A percentile compares a stretch with the other conserved stretches of the same genome.
phyloP scores from a whole-genome alignment of 192 early-diverging fungal species.

The Coemansia sp. region DNA sequence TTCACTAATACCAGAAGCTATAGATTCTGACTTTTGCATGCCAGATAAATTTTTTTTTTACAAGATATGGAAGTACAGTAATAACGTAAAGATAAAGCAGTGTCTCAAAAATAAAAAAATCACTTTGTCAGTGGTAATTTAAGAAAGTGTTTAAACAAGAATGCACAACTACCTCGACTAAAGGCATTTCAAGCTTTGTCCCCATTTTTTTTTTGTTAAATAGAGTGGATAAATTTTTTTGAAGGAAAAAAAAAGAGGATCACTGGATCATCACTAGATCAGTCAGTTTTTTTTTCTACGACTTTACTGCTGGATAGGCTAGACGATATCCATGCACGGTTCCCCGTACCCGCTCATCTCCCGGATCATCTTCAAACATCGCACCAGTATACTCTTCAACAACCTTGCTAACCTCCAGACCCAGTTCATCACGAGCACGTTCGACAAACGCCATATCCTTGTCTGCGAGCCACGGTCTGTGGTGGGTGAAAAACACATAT shows the following conservation, averaged over 20 bases:
- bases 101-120: no score
- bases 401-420: constrained; percentile 69
- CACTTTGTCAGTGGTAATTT: no score
- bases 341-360: constrained; percentile 70
- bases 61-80: not conserved
- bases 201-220: not conserved
- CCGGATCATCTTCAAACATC: constrained; percentile 90
- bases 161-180: not conserved
- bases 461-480: constrained; percentile 76
- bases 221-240: constrained; percentile 4
- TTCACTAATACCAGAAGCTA: not conserved
- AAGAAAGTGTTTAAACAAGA: not conserved
- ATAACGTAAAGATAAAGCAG: no score
- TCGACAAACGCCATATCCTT: constrained; percentile 83
- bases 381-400: constrained; percentile 66
- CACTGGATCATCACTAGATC: not conserved
- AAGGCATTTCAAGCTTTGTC: no score
- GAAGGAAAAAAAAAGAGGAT: not conserved
- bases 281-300: not conserved
- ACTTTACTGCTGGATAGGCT: not conserved
- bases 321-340: constrained; percentile 81
- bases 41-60: not conserved
- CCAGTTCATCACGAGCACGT: constrained; percentile 64
- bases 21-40: no score
- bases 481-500: constrained; percentile 81